Evolutionary conservation across 768 basidiomycete species (phyloP).

Genomic region (Lentinula boryana): DNA sequence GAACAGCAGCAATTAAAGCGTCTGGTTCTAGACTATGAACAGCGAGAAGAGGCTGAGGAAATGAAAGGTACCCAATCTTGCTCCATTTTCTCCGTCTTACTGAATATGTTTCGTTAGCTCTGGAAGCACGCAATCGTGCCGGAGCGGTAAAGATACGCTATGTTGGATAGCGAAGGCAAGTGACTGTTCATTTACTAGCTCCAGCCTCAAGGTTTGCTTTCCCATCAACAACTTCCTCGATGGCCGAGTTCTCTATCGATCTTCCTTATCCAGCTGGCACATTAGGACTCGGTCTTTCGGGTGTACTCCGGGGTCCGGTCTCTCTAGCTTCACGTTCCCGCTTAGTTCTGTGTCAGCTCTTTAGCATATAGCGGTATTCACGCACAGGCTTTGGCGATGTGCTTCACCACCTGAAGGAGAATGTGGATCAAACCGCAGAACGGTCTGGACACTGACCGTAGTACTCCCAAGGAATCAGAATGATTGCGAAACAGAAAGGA

Average conservation of each 20-base stretch:
- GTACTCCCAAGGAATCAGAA: not conserved
- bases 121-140: conserved; percentile 63
- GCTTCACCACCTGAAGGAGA: not conserved
- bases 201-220: not conserved
- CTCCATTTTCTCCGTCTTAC: not conserved
- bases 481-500: not conserved
- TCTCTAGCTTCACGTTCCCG: not conserved
- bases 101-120: conserved; percentile 32
- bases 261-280: not conserved
- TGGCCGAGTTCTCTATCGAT: not conserved
- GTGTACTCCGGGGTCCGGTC: not conserved
- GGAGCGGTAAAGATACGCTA: conserved; percentile 75
- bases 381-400: not conserved
- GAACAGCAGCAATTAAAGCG: conserved; percentile 97
- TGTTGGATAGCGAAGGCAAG: conserved; percentile 42
- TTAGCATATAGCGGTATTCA: not conserved
- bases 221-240: not conserved
- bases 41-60: conserved; percentile 83
- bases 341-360: too few relatives aligned
- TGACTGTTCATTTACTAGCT: conserved; percentile 3
- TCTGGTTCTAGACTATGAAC: conserved; percentile 89
- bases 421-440: not conserved
- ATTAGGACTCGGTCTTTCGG: not conserved
- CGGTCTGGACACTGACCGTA: too few relatives aligned
- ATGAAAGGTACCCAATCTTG: conserved; percentile 48